These are phyloP conservation scores for Parmales sp. DNA, from an alignment of 108 stramenopile species.

Conservation along the genomic window DNA sequence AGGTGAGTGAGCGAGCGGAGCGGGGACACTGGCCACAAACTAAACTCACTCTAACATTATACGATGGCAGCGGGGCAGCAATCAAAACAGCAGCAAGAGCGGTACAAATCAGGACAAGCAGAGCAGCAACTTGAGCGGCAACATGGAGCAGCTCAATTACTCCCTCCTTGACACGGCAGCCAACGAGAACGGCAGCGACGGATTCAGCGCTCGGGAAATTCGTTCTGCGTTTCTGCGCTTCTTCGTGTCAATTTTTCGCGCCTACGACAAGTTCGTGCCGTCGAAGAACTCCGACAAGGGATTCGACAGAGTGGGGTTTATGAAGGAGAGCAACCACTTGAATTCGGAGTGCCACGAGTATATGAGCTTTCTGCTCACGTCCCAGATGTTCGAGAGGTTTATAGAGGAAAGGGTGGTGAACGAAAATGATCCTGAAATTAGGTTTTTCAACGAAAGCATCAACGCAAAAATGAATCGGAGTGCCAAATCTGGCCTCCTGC, in stretches of 20 bases:
- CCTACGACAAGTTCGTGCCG: conserved; percentile 42
- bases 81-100: not conserved
- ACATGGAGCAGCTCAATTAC: not conserved
- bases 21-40: too few relatives aligned
- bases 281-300: conserved; percentile 19
- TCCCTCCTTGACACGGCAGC: conserved; percentile 25
- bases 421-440: conserved; percentile 34
- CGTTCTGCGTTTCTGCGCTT: conserved; percentile 60
- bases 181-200: conserved; percentile 23
- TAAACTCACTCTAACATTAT: too few relatives aligned
- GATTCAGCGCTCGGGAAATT: conserved; percentile 38
- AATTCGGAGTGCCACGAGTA: conserved; percentile 11
- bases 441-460: conserved; percentile 40
- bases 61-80: conserved; percentile 14
- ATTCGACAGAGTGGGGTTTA: conserved; percentile 46
- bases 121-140: not conserved
- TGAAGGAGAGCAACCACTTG: conserved; percentile 29
- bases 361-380: conserved; percentile 25
- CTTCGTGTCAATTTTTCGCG: conserved; percentile 51
- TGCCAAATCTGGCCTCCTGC: not conserved
- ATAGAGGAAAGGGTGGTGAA: conserved; percentile 45
- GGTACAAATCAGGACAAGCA: not conserved
- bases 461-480: conserved; percentile 30
- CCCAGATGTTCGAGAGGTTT: conserved; percentile 69
- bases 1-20: not conserved